A percentile compares a stretch with the other conserved stretches of the same genome.
Evolutionary conservation across 129 eudicot genomes (phyloP).

Genomic region (Artemisia tridentata): DNA sequence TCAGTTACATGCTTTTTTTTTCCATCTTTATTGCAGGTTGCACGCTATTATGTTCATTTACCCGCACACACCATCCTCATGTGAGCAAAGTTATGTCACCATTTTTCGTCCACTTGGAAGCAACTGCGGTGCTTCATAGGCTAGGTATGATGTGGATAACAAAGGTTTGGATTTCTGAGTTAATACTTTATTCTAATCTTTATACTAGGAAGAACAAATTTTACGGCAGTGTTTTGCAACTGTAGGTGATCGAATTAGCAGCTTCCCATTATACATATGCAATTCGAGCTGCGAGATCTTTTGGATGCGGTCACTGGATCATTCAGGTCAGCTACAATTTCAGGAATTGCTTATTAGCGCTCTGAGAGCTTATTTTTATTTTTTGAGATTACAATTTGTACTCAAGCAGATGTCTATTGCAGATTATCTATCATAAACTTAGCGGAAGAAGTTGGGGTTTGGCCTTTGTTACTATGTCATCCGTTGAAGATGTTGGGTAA

Average conservation of each 20-base stretch:
- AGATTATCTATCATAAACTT: no score
- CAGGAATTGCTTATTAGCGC: background rate
- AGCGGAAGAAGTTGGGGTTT: no score
- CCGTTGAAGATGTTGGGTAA: no score
- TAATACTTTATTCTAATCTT: slow-evolving; percentile 5
- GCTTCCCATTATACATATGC: slow-evolving; percentile 90
- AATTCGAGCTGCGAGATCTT: slow-evolving; percentile 74
- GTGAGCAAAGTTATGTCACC: slow-evolving; percentile 59
- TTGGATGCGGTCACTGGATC: slow-evolving; percentile 92
- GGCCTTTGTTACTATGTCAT: no score
- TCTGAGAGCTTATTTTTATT: no score
- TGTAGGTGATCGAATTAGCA: slow-evolving; percentile 74
- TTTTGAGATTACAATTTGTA: no score
- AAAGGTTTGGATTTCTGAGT: slow-evolving; percentile 44
- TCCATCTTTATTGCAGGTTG: slow-evolving; percentile 38
- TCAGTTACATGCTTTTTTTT: background rate
- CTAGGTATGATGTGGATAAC: slow-evolving; percentile 79
- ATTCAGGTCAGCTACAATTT: slow-evolving; percentile 49
- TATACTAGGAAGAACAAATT: no score
- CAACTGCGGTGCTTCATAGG: slow-evolving; percentile 83
- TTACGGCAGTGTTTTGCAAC: no score
- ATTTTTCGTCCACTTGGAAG: slow-evolving; percentile 69
- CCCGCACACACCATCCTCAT: slow-evolving; percentile 51
- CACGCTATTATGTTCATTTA: slow-evolving; percentile 55
- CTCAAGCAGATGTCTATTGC: no score